phyloP scores from a whole-genome alignment of 257 asterid genomes.

The Plantago elongata region DNA sequence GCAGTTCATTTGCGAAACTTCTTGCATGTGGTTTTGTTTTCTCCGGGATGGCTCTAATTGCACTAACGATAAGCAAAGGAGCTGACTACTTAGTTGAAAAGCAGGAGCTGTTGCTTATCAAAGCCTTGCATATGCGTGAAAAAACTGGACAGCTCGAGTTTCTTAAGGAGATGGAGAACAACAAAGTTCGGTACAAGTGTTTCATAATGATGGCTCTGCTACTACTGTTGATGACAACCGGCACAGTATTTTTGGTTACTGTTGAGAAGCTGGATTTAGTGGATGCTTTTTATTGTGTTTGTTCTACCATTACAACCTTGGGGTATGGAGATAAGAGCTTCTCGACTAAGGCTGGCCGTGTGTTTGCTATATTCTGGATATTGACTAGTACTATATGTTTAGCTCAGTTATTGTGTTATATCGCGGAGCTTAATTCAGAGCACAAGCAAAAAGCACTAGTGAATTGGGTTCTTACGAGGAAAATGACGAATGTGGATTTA shows the following conservation, averaged over 20 bases:
- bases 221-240: constrained; percentile 41
- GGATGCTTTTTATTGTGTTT: constrained; percentile 81
- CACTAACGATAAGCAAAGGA: constrained; percentile 59
- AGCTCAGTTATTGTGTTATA: constrained; percentile 65
- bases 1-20: constrained; percentile 51
- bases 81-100: constrained; percentile 82
- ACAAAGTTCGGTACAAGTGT: constrained; percentile 59
- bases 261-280: constrained; percentile 56
- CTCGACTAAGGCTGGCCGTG: constrained; percentile 74
- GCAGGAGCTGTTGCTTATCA: constrained; percentile 61
- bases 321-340: constrained; percentile 96
- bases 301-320: constrained; percentile 78
- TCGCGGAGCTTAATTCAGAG: constrained; percentile 76
- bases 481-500: constrained; percentile 70
- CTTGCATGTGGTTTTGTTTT: constrained; percentile 83
- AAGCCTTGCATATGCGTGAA: constrained; percentile 51
- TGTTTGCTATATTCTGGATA: constrained; percentile 84
- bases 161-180: constrained; percentile 50
- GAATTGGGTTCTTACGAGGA: constrained; percentile 44
- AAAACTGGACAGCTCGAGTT: constrained; percentile 39
- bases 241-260: constrained; percentile 47
- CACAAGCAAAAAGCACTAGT: constrained; percentile 56
- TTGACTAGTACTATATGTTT: constrained; percentile 65
- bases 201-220: constrained; percentile 29
- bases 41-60: constrained; percentile 80